These are phyloP conservation scores for Ogataea zsoltii DNA, from an alignment of 805 yeast species.

Conservation along the genomic window DNA sequence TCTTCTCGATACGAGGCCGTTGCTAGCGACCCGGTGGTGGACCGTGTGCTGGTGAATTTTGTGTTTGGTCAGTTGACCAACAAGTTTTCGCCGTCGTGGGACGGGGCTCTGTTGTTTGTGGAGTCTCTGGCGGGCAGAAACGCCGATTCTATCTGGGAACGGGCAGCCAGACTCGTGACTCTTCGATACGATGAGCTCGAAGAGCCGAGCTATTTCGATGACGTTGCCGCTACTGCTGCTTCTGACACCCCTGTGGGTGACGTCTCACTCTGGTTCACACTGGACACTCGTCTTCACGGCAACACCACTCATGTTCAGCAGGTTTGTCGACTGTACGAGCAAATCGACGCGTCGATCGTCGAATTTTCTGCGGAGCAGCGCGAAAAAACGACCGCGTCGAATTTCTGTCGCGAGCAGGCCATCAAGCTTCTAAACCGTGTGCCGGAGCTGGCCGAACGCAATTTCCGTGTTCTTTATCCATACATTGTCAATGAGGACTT, in stretches of 20 bases:
- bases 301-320: conserved; percentile 35
- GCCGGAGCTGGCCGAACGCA: conserved; percentile 71
- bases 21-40: conserved; percentile 25
- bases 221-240: conserved; percentile 7
- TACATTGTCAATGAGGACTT: conserved; percentile 45
- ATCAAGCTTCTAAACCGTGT: conserved; percentile 56
- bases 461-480: conserved; percentile 58
- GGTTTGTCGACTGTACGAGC: conserved; percentile 36
- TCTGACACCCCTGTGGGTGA: conserved; percentile 11
- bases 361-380: conserved; percentile 37
- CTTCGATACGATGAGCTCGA: conserved; percentile 19
- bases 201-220: conserved; percentile 20
- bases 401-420: conserved; percentile 53
- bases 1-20: conserved; percentile 42
- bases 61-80: conserved; percentile 72
- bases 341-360: conserved; percentile 38
- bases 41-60: conserved; percentile 44
- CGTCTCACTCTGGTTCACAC: conserved; percentile 42
- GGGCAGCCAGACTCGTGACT: conserved; percentile 40
- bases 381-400: conserved; percentile 41
- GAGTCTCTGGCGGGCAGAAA: conserved; percentile 45
- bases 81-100: conserved; percentile 85
- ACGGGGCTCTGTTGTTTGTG: conserved; percentile 64
- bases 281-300: conserved; percentile 45
- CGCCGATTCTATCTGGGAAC: conserved; percentile 55